Percentiles rank a stretch among this genome's conserved stretches.
Evolutionary conservation across 192 early-diverging fungal species (phyloP).

Genomic region (Mortierella antarctica): DNA sequence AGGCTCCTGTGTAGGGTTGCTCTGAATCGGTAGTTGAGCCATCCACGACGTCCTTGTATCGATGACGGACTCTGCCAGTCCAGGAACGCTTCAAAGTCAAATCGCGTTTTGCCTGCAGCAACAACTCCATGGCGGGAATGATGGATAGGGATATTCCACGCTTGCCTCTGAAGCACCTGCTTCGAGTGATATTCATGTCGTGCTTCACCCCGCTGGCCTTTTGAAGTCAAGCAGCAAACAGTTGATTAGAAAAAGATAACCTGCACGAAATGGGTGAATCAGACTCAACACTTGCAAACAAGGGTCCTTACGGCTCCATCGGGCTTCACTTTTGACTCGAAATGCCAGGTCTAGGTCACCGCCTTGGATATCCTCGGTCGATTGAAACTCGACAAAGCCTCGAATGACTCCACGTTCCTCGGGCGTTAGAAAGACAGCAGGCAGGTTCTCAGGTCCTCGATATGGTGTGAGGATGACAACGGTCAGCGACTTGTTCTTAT

Average conservation of each 20-base stretch:
- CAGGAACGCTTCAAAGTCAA: conserved; percentile 23
- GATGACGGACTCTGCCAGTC: conserved; percentile 24
- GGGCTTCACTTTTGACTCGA: conserved; percentile 27
- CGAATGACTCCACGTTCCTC: conserved; percentile 11
- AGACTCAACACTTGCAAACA: neutral
- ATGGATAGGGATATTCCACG: conserved; percentile 10
- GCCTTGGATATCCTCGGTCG: conserved; percentile 30
- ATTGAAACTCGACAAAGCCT: conserved; percentile 36
- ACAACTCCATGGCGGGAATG: conserved; percentile 16
- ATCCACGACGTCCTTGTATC: conserved; percentile 13
- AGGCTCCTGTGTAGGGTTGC: conserved; percentile 17
- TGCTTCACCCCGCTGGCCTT: conserved; percentile 21
- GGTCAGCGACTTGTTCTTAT: conserved; percentile 10
- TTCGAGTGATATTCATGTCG: conserved; percentile 17
- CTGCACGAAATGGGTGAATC: neutral
- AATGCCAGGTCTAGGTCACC: conserved; percentile 25
- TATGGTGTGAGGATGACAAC: conserved; percentile 31
- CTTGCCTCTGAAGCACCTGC: conserved; percentile 23
- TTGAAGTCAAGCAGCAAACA: neutral
- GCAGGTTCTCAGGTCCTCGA: conserved; percentile 38
- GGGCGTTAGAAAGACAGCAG: conserved; percentile 36
- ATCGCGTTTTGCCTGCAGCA: conserved; percentile 21
- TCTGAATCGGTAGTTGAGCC: conserved; percentile 35
- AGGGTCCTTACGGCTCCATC: conserved; percentile 28
- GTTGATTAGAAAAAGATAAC: neutral